Percentiles rank a stretch among this genome's conserved stretches.
Conservation (phyloP, 2,329 filamentous ascomycete species). For the Monilinia fructicola region DNA sequence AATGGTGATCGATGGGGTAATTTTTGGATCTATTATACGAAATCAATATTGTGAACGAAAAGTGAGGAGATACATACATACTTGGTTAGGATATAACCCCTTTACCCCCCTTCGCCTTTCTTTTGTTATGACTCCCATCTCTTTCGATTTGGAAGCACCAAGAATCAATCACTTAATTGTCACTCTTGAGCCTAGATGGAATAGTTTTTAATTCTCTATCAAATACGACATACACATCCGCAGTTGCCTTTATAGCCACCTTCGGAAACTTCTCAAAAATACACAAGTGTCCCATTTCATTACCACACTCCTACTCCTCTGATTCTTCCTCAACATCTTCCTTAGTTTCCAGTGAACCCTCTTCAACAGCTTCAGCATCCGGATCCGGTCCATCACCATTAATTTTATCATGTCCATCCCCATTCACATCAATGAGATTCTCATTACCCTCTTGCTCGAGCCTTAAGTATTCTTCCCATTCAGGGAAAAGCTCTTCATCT, state of each 20-base stretch:
- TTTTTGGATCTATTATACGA: too few relatives aligned
- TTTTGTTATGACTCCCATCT: too few relatives aligned
- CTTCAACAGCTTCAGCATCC: constrained; percentile 30
- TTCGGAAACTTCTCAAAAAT: not conserved
- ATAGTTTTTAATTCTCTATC: not conserved
- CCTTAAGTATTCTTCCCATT: constrained; percentile 89
- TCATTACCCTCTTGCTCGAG: constrained; percentile 68
- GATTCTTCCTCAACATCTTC: constrained; percentile 13
- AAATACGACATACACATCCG: too few relatives aligned
- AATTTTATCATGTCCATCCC: constrained; percentile 24
- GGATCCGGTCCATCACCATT: constrained; percentile 33
- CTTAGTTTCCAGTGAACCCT: constrained; percentile 22
- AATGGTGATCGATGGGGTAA: too few relatives aligned
- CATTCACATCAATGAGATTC: constrained; percentile 38
- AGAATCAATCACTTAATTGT: not conserved
- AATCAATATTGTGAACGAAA: too few relatives aligned
- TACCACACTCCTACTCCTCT: constrained; percentile 7
- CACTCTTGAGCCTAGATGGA: too few relatives aligned
- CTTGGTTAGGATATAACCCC: too few relatives aligned
- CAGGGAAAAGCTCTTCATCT: constrained; percentile 87
- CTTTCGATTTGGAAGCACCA: too few relatives aligned
- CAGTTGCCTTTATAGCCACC: not conserved
- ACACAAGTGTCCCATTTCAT: not conserved
- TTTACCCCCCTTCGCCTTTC: too few relatives aligned
- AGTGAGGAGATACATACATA: too few relatives aligned